Evolutionary conservation across 805 yeast genomes (phyloP).

Genomic region (Candida peoriensis): DNA sequence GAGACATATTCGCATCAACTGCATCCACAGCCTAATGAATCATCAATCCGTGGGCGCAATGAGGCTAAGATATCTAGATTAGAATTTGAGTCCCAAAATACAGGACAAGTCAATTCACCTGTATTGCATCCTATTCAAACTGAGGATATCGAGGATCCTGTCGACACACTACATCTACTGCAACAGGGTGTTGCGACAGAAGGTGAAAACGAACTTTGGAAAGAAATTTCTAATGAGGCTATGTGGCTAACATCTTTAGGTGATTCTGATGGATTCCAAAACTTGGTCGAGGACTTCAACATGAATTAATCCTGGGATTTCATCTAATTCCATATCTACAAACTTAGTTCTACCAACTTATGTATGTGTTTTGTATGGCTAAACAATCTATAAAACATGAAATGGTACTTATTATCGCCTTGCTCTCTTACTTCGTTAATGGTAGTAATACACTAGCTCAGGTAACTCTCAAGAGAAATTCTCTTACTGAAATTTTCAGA

Average conservation of each 20-base stretch:
- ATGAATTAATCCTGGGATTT: constrained; percentile 28
- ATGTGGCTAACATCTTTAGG: constrained; percentile 52
- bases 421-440: too few species aligned
- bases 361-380: too few species aligned
- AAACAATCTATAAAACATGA: too few species aligned
- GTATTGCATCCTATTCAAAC: constrained; percentile 15
- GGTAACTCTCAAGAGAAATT: constrained; percentile 13
- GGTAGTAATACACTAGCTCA: too few species aligned
- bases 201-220: constrained; percentile 59
- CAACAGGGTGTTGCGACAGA: constrained; percentile 28
- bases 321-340: constrained; percentile 55
- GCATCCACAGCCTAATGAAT: constrained; percentile 11
- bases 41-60: constrained; percentile 14
- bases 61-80: too few species aligned
- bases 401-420: too few species aligned
- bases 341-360: constrained; percentile 62
- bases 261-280: constrained; percentile 36
- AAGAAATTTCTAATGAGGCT: constrained; percentile 71
- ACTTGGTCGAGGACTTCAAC: constrained; percentile 19
- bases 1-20: neutral
- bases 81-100: neutral
- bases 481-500: constrained; percentile 45
- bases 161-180: constrained; percentile 24
- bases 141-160: constrained; percentile 22
- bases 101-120: constrained; percentile 10